Conservation (phyloP, 2,329 filamentous ascomycete genomes). For the Alternaria sp. region DNA sequence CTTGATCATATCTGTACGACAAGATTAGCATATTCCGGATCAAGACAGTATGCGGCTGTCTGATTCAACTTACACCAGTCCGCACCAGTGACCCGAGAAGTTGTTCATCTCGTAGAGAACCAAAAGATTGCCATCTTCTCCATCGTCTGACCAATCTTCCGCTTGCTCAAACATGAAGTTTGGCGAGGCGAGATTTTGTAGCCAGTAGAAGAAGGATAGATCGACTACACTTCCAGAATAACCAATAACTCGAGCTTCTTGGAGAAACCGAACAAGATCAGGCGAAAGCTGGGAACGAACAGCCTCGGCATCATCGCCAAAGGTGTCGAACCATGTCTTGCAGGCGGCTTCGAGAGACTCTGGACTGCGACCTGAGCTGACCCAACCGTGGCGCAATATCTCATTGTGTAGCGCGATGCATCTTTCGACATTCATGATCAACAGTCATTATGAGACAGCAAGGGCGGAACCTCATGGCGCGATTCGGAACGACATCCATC, state of each 20-base stretch:
- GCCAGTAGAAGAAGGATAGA: constrained; percentile 3
- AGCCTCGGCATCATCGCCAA: background rate
- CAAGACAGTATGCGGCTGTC: background rate
- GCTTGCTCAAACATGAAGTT: constrained; percentile 2
- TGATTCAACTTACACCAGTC: background rate
- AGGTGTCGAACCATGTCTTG: background rate
- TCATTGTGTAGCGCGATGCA: background rate
- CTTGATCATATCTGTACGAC: constrained; percentile 14
- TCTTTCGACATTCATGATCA: background rate
- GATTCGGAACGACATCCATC: background rate
- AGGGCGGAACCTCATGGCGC: background rate
- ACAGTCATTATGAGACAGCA: background rate
- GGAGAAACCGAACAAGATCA: background rate
- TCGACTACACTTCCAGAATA: background rate
- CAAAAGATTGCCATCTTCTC: background rate
- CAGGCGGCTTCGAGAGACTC: background rate
- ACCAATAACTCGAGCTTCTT: background rate
- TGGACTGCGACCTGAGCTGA: background rate
- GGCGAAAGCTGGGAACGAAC: background rate
- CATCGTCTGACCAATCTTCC: background rate
- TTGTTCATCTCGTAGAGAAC: background rate
- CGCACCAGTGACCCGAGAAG: background rate
- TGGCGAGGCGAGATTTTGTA: background rate
- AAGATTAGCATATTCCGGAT: background rate
- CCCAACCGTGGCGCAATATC: background rate